Evolutionary conservation across 148 eudicot species (phyloP).

Genomic region (Nepenthes mirabilis): DNA sequence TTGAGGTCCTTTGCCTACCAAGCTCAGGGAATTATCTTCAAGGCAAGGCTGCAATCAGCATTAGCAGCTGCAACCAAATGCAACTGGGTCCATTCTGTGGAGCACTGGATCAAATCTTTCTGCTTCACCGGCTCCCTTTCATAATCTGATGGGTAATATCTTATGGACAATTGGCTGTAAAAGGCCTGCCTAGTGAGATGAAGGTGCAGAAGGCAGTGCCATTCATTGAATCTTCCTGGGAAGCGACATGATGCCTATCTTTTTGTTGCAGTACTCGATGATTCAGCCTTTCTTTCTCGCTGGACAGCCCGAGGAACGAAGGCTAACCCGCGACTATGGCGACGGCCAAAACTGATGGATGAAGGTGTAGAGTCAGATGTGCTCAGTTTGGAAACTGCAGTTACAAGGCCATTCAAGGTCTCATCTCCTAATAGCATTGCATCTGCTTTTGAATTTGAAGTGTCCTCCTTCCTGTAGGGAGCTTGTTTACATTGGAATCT

Average conservation of each 20-base stretch:
- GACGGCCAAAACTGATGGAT: slow-evolving; percentile 80
- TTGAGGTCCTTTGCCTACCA: too few species aligned
- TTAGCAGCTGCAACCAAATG: too few species aligned
- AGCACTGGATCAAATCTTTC: too few species aligned
- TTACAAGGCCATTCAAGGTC: slow-evolving; percentile 50
- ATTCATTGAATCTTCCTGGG: too few species aligned
- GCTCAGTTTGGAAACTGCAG: slow-evolving; percentile 62
- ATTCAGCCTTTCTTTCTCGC: slow-evolving; percentile 27
- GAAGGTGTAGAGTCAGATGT: slow-evolving; percentile 61
- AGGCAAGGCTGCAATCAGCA: too few species aligned
- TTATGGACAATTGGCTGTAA: too few species aligned
- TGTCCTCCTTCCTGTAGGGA: slow-evolving; percentile 23
- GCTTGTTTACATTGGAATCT: slow-evolving; percentile 40
- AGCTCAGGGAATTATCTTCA: too few species aligned
- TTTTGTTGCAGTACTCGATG: slow-evolving; percentile 10
- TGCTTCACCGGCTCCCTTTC: too few species aligned
- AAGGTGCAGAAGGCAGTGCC: too few species aligned
- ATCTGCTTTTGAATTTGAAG: slow-evolving; percentile 14
- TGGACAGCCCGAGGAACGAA: slow-evolving; percentile 77
- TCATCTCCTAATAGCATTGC: slow-evolving; percentile 70
- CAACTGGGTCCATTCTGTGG: too few species aligned
- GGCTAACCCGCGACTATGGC: slow-evolving; percentile 53
- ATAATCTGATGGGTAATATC: too few species aligned
- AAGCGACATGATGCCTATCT: slow-evolving; percentile 6
- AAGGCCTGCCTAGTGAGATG: too few species aligned